Evolutionary conservation across 2,329 filamentous ascomycete species (phyloP).

Genomic region (Pochonia chlamydosporia): DNA sequence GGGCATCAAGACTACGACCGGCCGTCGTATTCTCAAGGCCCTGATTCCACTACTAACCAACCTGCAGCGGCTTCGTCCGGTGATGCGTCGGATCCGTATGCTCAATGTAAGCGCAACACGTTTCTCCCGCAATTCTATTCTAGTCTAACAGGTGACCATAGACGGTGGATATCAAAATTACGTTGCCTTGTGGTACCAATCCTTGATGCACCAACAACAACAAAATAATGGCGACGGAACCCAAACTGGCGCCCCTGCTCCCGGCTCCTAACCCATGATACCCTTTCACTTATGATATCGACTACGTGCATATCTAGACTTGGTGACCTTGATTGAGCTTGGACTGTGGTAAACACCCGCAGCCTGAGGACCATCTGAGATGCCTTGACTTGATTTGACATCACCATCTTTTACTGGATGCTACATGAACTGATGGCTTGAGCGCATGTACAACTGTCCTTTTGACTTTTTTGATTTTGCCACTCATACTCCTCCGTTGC

Average conservation of each 20-base stretch:
- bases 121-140: neutral
- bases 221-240: conserved; percentile 32
- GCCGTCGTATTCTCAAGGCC: conserved; percentile 43
- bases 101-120: conserved; percentile 54
- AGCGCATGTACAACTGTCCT: conserved; percentile 25
- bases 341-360: conserved; percentile 3
- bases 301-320: conserved; percentile 18
- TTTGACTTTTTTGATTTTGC: conserved; percentile 6
- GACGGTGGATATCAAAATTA: conserved; percentile 81
- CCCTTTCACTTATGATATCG: conserved; percentile 3
- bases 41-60: conserved; percentile 36
- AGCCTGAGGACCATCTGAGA: conserved; percentile 17
- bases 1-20: conserved; percentile 50
- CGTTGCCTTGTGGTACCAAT: conserved; percentile 74
- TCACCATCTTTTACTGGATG: conserved; percentile 16
- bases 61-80: conserved; percentile 38
- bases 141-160: conserved; percentile 25
- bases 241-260: conserved; percentile 27
- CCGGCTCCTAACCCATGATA: conserved; percentile 30
- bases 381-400: conserved; percentile 28
- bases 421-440: conserved; percentile 22
- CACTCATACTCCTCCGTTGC: conserved; percentile 12
- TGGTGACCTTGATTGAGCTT: conserved; percentile 28
- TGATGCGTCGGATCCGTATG: conserved; percentile 63
- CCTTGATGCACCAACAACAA: conserved; percentile 41